phyloP scores from a whole-genome alignment of 2,329 filamentous ascomycete genomes.

The Sphaceloma murrayae region DNA sequence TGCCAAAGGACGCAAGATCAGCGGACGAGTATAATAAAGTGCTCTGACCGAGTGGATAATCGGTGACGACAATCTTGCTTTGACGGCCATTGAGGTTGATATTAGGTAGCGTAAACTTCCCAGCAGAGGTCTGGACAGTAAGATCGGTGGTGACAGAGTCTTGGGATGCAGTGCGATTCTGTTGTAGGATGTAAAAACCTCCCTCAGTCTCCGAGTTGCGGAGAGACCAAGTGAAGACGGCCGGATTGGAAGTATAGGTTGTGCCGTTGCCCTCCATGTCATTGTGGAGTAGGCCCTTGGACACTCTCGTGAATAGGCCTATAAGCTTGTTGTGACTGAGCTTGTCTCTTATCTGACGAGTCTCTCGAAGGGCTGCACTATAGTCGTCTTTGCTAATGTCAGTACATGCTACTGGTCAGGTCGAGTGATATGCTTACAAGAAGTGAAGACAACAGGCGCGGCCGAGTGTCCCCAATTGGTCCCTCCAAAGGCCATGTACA shows the following conservation, averaged over 20 bases:
- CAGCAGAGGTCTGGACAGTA: conserved; percentile 47
- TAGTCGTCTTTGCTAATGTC: conserved; percentile 53
- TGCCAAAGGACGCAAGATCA: conserved; percentile 42
- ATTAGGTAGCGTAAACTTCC: conserved; percentile 46
- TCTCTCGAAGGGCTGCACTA: conserved; percentile 52
- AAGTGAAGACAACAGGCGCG: conserved; percentile 41
- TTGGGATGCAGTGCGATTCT: conserved; percentile 44
- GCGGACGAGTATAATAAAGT: conserved; percentile 48
- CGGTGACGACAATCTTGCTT: conserved; percentile 53
- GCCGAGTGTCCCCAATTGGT: conserved; percentile 55
- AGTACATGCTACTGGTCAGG: neutral
- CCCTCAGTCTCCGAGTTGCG: conserved; percentile 49
- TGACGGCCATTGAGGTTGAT: conserved; percentile 52
- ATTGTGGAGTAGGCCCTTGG: conserved; percentile 48
- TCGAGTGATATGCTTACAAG: neutral
- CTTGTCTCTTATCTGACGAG: conserved; percentile 49
- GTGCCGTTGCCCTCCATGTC: conserved; percentile 43
- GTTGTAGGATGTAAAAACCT: conserved; percentile 51
- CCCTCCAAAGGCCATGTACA: conserved; percentile 58
- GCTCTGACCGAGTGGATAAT: conserved; percentile 47
- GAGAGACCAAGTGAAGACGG: conserved; percentile 47
- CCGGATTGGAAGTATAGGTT: conserved; percentile 36
- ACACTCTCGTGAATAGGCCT: conserved; percentile 50
- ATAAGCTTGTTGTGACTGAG: conserved; percentile 56
- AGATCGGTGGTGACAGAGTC: conserved; percentile 47